Evolutionary conservation across 2,329 filamentous ascomycete species (phyloP), one percentile per base, ranked within the genome.

Genomic region (Phyllosticta citriasiana): DNA sequence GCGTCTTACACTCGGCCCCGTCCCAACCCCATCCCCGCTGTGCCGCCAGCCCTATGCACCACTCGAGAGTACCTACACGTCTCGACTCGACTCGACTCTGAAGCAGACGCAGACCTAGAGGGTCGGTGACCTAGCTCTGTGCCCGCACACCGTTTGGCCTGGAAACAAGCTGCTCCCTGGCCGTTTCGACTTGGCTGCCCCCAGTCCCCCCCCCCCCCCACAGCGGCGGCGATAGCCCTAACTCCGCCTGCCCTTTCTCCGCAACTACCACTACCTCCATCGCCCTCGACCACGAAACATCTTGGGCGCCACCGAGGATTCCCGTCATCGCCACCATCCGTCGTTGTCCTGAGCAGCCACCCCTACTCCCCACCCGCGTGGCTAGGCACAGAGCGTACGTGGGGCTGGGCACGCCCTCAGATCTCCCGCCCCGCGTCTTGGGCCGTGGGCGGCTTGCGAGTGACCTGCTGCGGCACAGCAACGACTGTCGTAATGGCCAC

Each of bases 11-110:
- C 33, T 40, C 33, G 33, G 33, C 33, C 47, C 53, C 53, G 63
- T 55, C 62, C 62, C 54, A 57, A 57, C 53, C 33, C 33, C 33
- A 40, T 40, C 33, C 33, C 33, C 33, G 33, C 33, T 14, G 61
- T 61, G 63, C 63, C 62, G 59, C 64, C 67, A 69, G 68, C 68
- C 68, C 67, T 70, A 69, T 65, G 67, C 66, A 67, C 64, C 53
- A 62, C 61, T 33, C 7, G 6, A 33, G 7, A 55, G 60, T 63
- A 63, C 63, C 19, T 25, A 27, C n/a, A 24, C 12, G n/a, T 25
- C 19, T 54, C 53, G 25, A 25, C 19, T 22, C 19, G 19, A 22
- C 19, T 22, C 19, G 19, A 22, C 19, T 22, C 19, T 22, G 19
- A 22, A 22, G 19, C 19, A 22, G 19, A 22, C 1, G 19, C 19